These are phyloP conservation scores for Geranium brycei DNA, from an alignment of 345 rosid genomes.

Conservation along the genomic window DNA sequence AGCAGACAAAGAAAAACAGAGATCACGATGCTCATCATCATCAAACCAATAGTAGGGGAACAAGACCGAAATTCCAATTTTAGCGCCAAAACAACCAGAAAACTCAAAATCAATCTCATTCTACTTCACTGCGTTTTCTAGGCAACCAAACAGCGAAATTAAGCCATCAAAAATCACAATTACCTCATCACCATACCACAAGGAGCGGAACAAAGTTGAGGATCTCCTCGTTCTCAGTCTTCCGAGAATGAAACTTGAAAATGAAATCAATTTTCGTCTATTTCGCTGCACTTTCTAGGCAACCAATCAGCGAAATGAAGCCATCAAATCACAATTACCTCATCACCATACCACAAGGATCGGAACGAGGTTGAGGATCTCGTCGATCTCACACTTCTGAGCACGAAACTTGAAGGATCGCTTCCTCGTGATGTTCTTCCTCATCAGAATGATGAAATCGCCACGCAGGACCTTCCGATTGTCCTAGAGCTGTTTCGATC, in stretches of 20 bases:
- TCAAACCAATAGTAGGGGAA: too few species aligned
- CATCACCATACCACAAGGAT: constrained; percentile 32
- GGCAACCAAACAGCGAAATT: too few species aligned
- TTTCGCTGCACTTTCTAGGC: neutral
- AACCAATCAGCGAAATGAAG: neutral
- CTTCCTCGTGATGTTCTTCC: constrained; percentile 80
- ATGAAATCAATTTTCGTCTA: too few species aligned
- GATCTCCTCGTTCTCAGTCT: constrained; percentile 27
- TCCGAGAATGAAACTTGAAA: neutral
- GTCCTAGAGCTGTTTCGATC: constrained; percentile 64
- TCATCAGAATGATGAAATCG: constrained; percentile 52
- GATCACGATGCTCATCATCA: too few species aligned
- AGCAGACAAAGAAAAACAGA: neutral
- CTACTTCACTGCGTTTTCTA: too few species aligned
- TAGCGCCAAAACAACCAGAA: too few species aligned
- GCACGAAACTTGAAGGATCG: constrained; percentile 55
- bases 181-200: constrained; percentile 12
- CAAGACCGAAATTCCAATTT: too few species aligned
- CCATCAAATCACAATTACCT: too few species aligned
- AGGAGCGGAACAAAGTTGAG: constrained; percentile 46
- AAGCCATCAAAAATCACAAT: too few species aligned
- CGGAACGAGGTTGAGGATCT: constrained; percentile 34
- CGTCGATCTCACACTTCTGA: constrained; percentile 33
- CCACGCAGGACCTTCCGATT: constrained; percentile 56
- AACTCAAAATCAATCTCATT: too few species aligned